phyloP scores from a whole-genome alignment of 2,329 filamentous ascomycete genomes.

The Hymenotorrendiella dingleyae region DNA sequence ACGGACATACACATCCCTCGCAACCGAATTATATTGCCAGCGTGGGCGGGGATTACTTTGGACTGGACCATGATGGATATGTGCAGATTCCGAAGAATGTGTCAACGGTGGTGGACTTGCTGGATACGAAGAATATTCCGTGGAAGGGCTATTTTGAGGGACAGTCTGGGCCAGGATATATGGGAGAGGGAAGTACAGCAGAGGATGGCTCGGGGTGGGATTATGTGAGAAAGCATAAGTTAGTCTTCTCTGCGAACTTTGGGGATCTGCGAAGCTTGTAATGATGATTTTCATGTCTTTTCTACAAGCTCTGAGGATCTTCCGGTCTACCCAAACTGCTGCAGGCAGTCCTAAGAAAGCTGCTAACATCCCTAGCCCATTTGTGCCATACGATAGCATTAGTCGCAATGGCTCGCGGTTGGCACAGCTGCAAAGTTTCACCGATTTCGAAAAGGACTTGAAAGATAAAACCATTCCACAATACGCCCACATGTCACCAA shows the following conservation, averaged over 20 bases:
- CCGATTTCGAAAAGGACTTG: slow-evolving; percentile 54
- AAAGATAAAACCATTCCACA: slow-evolving; percentile 53
- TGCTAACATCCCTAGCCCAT: slow-evolving; percentile 23
- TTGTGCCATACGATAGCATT: slow-evolving; percentile 49
- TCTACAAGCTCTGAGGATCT: too few species aligned
- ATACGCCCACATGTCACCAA: slow-evolving; percentile 57
- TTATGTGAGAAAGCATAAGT: slow-evolving; percentile 31
- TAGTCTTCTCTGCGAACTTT: neutral
- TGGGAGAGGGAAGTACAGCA: slow-evolving; percentile 36
- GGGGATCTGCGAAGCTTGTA: neutral
- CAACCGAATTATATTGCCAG: slow-evolving; percentile 45
- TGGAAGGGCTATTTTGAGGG: slow-evolving; percentile 44
- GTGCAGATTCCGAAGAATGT: slow-evolving; percentile 40
- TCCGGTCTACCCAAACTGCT: too few species aligned
- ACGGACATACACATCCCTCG: slow-evolving; percentile 40
- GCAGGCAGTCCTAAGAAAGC: too few species aligned
- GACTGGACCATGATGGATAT: slow-evolving; percentile 40
- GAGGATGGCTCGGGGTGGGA: slow-evolving; percentile 32
- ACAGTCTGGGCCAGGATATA: slow-evolving; percentile 40
- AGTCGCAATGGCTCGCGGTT: slow-evolving; percentile 45
- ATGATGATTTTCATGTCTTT: too few species aligned
- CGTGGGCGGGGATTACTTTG: slow-evolving; percentile 43
- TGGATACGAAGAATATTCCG: slow-evolving; percentile 36
- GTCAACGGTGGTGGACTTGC: slow-evolving; percentile 41
- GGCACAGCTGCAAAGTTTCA: slow-evolving; percentile 56